A percentile compares a stretch with the other conserved stretches of the same genome.
These are phyloP conservation scores for Plenodomus tracheiphilus DNA, from an alignment of 2,329 filamentous ascomycete species.

Conservation along the genomic window DNA sequence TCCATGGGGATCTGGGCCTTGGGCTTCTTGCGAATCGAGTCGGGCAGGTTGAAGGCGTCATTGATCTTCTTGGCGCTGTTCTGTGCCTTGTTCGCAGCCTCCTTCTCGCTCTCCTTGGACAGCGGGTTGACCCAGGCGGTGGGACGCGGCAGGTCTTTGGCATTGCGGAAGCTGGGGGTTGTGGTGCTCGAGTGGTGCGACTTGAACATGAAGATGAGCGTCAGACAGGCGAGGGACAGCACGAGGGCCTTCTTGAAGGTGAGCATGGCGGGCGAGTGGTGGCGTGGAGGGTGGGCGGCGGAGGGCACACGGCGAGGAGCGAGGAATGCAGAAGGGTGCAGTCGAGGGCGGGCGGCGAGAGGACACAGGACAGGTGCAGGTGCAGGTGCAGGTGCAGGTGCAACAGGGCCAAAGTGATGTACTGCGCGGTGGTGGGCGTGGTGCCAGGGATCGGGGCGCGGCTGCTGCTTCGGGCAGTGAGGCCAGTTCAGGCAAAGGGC, in stretches of 20 bases:
- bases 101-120: slow-evolving; percentile 13
- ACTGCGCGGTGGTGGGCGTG: no score
- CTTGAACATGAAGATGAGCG: slow-evolving; percentile 70
- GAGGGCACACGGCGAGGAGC: neutral
- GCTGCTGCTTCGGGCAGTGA: neutral
- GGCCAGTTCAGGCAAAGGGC: neutral
- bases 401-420: neutral
- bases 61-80: slow-evolving; percentile 26
- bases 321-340: slow-evolving; percentile 3
- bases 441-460: no score
- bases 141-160: slow-evolving; percentile 42
- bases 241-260: slow-evolving; percentile 76
- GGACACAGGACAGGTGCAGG: neutral
- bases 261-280: slow-evolving; percentile 62
- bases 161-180: slow-evolving; percentile 38
- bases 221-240: slow-evolving; percentile 69
- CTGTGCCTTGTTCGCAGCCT: slow-evolving; percentile 12
- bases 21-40: slow-evolving; percentile 45
- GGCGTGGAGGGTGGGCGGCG: neutral
- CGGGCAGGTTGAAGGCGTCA: slow-evolving; percentile 35
- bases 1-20: slow-evolving; percentile 65
- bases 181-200: slow-evolving; percentile 54
- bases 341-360: slow-evolving; percentile 3
- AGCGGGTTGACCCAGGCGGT: slow-evolving; percentile 36
- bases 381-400: neutral